These are phyloP conservation scores for Fusarium algeriense DNA, from an alignment of 2,329 filamentous ascomycete genomes.

Conservation along the genomic window DNA sequence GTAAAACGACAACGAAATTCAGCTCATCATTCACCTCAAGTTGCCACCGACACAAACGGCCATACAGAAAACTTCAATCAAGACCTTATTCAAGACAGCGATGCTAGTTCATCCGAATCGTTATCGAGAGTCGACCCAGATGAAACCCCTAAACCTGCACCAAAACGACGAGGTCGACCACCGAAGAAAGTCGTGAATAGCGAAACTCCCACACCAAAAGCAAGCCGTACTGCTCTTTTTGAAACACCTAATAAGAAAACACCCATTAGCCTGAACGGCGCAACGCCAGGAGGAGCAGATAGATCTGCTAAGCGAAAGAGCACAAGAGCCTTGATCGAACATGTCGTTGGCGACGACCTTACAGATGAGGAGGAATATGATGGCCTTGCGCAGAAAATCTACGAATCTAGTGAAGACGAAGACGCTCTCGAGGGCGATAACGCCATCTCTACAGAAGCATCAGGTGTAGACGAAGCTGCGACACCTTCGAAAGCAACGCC, in stretches of 20 bases:
- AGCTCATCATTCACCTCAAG: constrained; percentile 16
- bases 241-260: constrained; percentile 56
- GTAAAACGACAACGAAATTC: constrained; percentile 51
- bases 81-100: constrained; percentile 8
- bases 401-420: constrained; percentile 67
- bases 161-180: constrained; percentile 53
- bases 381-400: constrained; percentile 76
- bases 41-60: constrained; percentile 19
- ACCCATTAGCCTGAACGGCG: constrained; percentile 48
- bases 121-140: constrained; percentile 37
- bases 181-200: constrained; percentile 49
- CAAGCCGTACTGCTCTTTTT: constrained; percentile 49
- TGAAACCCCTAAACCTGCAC: constrained; percentile 50
- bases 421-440: constrained; percentile 50
- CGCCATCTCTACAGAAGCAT: constrained; percentile 28
- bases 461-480: constrained; percentile 52
- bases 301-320: constrained; percentile 90
- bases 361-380: constrained; percentile 82
- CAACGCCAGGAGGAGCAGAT: constrained; percentile 80
- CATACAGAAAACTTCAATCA: constrained; percentile 41
- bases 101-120: constrained; percentile 22
- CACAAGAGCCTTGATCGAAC: constrained; percentile 79
- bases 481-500: constrained; percentile 60
- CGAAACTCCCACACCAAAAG: constrained; percentile 55
- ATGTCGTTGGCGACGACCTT: constrained; percentile 71